phyloP scores from a whole-genome alignment of 257 asterid genomes.

The Marsdenia floribunda region DNA sequence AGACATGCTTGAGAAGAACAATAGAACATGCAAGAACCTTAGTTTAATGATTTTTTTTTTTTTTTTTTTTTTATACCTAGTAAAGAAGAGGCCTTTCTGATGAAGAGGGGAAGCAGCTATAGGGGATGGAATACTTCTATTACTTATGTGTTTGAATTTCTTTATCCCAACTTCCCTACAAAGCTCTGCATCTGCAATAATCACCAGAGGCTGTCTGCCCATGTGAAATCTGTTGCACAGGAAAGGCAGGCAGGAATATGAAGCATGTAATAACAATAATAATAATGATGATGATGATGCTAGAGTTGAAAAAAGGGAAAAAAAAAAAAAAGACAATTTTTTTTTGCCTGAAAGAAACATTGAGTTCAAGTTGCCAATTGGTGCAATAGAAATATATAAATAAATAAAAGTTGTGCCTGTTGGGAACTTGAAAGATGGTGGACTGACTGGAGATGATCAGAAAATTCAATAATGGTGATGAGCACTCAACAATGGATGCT shows the following conservation, averaged over 20 bases:
- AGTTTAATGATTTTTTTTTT: not conserved
- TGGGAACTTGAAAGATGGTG: not conserved
- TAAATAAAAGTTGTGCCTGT: not conserved
- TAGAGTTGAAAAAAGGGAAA: no score
- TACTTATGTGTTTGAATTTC: slow-evolving; percentile 67
- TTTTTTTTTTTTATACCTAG: slow-evolving; percentile 33
- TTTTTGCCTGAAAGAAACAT: no score
- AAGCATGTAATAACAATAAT: no score
- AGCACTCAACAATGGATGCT: not conserved
- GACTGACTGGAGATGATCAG: not conserved
- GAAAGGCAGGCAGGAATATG: no score
- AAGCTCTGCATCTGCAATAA: slow-evolving; percentile 85
- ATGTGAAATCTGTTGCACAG: slow-evolving; percentile 61
- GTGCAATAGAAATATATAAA: not conserved
- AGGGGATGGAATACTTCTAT: slow-evolving; percentile 96
- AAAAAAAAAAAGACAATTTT: no score
- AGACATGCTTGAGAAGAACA: no score
- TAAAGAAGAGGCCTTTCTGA: slow-evolving; percentile 89
- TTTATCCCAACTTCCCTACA: slow-evolving; percentile 86
- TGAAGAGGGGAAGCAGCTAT: slow-evolving; percentile 93
- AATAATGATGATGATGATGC: no score
- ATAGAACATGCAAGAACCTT: not conserved
- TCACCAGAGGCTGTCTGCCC: slow-evolving; percentile 92
- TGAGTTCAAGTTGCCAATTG: no score
- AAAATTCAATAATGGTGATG: not conserved